Percentiles rank a stretch among this genome's conserved stretches.
phyloP scores from a whole-genome alignment of 176 grass and related monocot species.

The Triticum turgidum region DNA sequence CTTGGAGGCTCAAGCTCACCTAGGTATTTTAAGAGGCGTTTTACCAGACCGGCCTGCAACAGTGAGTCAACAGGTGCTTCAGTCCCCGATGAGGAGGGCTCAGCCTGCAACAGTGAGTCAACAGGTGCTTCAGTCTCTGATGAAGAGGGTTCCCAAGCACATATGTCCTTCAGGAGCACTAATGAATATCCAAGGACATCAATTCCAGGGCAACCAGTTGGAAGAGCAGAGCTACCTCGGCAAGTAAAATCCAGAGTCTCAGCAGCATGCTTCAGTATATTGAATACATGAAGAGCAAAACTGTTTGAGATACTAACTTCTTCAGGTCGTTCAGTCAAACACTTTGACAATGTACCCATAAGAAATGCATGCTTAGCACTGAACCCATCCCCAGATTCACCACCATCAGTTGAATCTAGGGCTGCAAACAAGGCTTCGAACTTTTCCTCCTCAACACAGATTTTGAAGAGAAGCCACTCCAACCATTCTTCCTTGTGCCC shows the following conservation, averaged over 20 bases:
- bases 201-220: slow-evolving; percentile 54
- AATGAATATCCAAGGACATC: slow-evolving; percentile 83
- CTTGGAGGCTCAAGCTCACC: slow-evolving; percentile 77
- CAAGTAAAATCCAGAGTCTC: slow-evolving; percentile 60
- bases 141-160: slow-evolving; percentile 66
- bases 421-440: slow-evolving; percentile 53
- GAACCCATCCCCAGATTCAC: slow-evolving; percentile 15
- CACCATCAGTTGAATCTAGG: slow-evolving; percentile 40
- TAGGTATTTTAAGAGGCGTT: slow-evolving; percentile 56
- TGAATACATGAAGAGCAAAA: slow-evolving; percentile 62
- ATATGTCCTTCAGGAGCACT: slow-evolving; percentile 77
- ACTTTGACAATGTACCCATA: slow-evolving; percentile 67
- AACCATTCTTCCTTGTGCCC: slow-evolving; percentile 88
- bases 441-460: slow-evolving; percentile 69
- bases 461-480: slow-evolving; percentile 89
- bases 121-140: slow-evolving; percentile 26
- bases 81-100: slow-evolving; percentile 32
- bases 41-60: slow-evolving; percentile 56
- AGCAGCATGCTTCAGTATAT: slow-evolving; percentile 55
- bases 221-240: slow-evolving; percentile 46
- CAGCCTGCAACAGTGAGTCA: neutral
- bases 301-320: slow-evolving; percentile 52
- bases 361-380: slow-evolving; percentile 61
- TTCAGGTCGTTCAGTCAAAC: slow-evolving; percentile 63
- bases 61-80: slow-evolving; percentile 53